phyloP scores from a whole-genome alignment of 768 basidiomycete species.

The Phylloporus sp. region DNA sequence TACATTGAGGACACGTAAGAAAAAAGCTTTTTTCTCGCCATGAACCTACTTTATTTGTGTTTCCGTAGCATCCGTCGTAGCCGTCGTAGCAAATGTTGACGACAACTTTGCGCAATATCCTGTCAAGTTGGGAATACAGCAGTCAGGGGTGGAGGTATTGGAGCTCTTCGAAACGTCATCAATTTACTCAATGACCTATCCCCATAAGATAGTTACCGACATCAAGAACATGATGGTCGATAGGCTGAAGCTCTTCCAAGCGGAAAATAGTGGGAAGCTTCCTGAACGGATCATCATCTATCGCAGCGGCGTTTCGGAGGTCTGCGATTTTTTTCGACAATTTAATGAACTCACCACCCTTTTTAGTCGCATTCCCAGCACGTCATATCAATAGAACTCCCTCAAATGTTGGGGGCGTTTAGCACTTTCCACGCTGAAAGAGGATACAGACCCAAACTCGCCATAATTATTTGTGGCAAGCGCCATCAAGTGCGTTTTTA shows the following conservation, averaged over 20 bases:
- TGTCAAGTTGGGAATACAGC: slow-evolving; percentile 39
- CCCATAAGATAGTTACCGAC: slow-evolving; percentile 36
- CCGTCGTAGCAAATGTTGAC: slow-evolving; percentile 45
- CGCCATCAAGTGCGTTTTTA: slow-evolving; percentile 49
- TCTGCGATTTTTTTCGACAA: slow-evolving; percentile 13
- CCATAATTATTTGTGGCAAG: slow-evolving; percentile 46
- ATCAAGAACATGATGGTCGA: slow-evolving; percentile 42
- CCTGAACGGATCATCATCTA: slow-evolving; percentile 44
- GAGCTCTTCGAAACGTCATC: neutral
- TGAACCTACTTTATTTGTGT: neutral
- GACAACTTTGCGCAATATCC: slow-evolving; percentile 41
- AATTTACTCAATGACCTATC: neutral
- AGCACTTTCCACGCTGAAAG: slow-evolving; percentile 28
- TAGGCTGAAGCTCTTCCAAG: slow-evolving; percentile 34
- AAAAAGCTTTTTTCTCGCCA: neutral
- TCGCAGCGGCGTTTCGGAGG: slow-evolving; percentile 72
- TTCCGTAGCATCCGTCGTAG: slow-evolving; percentile 39
- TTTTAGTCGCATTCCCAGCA: slow-evolving; percentile 1
- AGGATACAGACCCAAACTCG: slow-evolving; percentile 39
- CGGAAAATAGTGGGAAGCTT: slow-evolving; percentile 28
- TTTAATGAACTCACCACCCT: neutral
- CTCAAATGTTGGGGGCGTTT: slow-evolving; percentile 38
- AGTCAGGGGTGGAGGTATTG: slow-evolving; percentile 58
- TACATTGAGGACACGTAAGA: slow-evolving; percentile 38
- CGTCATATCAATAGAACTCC: slow-evolving; percentile 29